Conservation (phyloP, 331 rosid species). For the Cydonia oblonga region DNA sequence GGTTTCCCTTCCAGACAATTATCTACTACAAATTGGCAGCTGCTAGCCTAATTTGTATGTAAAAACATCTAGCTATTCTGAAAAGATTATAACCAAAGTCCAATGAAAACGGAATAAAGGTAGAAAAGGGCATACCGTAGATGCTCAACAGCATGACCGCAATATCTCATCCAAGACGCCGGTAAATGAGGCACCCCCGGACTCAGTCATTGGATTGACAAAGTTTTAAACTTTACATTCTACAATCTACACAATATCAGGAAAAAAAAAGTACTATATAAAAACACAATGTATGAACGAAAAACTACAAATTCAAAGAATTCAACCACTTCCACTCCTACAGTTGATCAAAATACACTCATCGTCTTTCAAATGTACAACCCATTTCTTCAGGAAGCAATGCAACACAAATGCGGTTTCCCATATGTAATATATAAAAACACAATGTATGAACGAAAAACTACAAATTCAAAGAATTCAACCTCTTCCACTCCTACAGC, state of each 20-base stretch:
- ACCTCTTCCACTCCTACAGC: neutral
- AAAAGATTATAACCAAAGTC: no score
- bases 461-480: neutral
- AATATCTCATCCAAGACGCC: neutral
- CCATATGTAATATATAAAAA: neutral
- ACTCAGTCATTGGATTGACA: neutral
- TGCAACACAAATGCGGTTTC: neutral
- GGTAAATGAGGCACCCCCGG: neutral
- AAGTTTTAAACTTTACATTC: neutral
- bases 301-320: neutral
- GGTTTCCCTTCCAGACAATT: neutral
- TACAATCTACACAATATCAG: neutral
- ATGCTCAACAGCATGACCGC: neutral
- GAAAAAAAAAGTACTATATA: no score
- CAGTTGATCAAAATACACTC: neutral
- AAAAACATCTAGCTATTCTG: neutral
- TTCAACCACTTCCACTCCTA: neutral
- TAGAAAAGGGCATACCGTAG: neutral
- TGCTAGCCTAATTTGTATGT: neutral
- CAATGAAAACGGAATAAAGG: neutral
- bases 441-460: neutral
- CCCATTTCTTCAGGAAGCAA: neutral
- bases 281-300: neutral
- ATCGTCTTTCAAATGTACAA: neutral
- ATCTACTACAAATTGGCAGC: neutral